These are phyloP conservation scores for Hondaea fermentalgiana DNA, from an alignment of 108 stramenopile species.

Conservation along the genomic window DNA sequence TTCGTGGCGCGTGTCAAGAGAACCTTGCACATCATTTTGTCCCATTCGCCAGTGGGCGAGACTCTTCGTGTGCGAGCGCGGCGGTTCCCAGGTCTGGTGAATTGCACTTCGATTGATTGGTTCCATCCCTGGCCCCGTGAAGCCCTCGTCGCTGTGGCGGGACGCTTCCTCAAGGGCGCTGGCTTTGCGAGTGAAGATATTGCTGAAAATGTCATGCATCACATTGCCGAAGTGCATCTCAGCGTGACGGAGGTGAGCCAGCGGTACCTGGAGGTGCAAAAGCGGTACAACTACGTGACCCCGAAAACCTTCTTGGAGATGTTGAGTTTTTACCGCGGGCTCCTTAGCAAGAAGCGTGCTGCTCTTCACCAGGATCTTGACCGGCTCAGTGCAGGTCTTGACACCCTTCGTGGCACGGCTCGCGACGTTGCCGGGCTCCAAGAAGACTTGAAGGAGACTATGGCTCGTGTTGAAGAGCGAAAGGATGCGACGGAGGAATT, in stretches of 20 bases:
- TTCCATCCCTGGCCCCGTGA: conserved; percentile 45
- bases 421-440: conserved; percentile 35
- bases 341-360: conserved; percentile 35
- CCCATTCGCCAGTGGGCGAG: conserved; percentile 50
- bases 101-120: conserved; percentile 46
- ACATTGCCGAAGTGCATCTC: conserved; percentile 53
- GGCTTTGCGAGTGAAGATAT: conserved; percentile 23
- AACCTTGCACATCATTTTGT: conserved; percentile 51
- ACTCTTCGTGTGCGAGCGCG: conserved; percentile 22
- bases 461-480: conserved; percentile 47
- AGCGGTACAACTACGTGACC: conserved; percentile 47
- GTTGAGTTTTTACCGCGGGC: conserved; percentile 37
- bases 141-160: conserved; percentile 40
- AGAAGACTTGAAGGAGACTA: conserved; percentile 40
- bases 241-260: conserved; percentile 30
- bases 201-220: conserved; percentile 48
- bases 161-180: conserved; percentile 27
- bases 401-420: conserved; percentile 28
- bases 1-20: conserved; percentile 33
- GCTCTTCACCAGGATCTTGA: conserved; percentile 25
- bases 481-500: conserved; percentile 51
- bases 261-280: conserved; percentile 11
- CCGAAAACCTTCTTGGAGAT: conserved; percentile 58
- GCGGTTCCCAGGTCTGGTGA: conserved; percentile 45
- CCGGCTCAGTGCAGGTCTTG: conserved; percentile 38